Evolutionary conservation across 2,329 filamentous ascomycete genomes (phyloP).

Genomic region (Penicillium sp.): DNA sequence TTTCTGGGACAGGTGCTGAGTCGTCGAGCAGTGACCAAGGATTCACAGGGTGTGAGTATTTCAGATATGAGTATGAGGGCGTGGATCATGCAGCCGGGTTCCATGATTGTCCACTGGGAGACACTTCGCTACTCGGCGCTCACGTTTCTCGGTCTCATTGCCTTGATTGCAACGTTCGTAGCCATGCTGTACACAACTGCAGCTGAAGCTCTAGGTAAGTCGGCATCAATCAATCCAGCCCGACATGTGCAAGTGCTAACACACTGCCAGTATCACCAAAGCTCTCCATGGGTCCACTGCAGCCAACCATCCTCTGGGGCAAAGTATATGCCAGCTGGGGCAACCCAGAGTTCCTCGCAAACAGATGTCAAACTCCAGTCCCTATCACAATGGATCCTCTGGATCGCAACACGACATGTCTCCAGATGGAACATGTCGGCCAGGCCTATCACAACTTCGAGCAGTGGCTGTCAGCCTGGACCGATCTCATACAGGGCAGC

Average conservation of each 20-base stretch:
- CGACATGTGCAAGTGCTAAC: not conserved
- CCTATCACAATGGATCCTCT: slow-evolving; percentile 39
- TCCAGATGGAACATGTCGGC: slow-evolving; percentile 68
- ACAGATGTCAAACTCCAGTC: slow-evolving; percentile 63
- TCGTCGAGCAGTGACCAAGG: slow-evolving; percentile 62
- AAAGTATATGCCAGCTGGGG: slow-evolving; percentile 62
- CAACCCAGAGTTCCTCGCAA: slow-evolving; percentile 57
- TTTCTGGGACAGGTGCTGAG: slow-evolving; percentile 73
- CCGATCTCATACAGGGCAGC: slow-evolving; percentile 44
- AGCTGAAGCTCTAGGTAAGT: slow-evolving; percentile 62
- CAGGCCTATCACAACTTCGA: slow-evolving; percentile 68
- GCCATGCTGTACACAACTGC: slow-evolving; percentile 75
- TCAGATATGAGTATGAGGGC: slow-evolving; percentile 75
- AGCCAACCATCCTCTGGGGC: slow-evolving; percentile 53
- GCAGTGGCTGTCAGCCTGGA: slow-evolving; percentile 60
- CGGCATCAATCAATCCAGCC: no score
- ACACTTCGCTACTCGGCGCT: slow-evolving; percentile 62
- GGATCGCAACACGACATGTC: slow-evolving; percentile 56
- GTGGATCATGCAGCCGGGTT: slow-evolving; percentile 73
- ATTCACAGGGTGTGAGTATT: slow-evolving; percentile 65
- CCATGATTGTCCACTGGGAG: slow-evolving; percentile 67
- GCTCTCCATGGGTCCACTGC: slow-evolving; percentile 58
- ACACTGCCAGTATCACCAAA: slow-evolving; percentile 61
- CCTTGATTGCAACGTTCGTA: slow-evolving; percentile 63
- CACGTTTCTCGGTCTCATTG: slow-evolving; percentile 63